Evolutionary conservation across 495 filamentous ascomycete species (phyloP).

Genomic region (Achaetomiella virescens): DNA sequence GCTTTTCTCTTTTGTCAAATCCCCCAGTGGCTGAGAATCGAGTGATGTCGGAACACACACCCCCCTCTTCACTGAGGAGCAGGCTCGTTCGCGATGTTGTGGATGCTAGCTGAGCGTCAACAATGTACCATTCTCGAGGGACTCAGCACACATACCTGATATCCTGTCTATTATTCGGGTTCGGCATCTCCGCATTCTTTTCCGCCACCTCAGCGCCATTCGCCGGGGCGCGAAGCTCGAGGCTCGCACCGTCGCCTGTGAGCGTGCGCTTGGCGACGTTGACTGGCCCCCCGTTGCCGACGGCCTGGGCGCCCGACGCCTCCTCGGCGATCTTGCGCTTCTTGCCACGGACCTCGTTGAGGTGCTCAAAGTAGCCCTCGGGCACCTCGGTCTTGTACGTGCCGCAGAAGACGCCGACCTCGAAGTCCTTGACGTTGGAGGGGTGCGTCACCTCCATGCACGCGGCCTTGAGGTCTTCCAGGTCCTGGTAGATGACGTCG

Average conservation of each 20-base stretch:
- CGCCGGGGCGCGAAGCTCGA: not conserved
- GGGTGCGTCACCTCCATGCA: constrained; percentile 66
- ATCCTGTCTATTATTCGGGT: constrained; percentile 12
- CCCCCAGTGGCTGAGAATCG: too few relatives aligned
- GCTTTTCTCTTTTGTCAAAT: not conserved
- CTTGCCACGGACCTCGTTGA: constrained; percentile 70
- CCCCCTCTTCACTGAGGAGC: not conserved
- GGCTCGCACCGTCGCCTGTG: not conserved
- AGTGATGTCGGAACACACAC: too few relatives aligned
- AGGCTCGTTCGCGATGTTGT: constrained; percentile 4
- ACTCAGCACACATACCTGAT: constrained; percentile 14
- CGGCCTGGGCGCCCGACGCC: not conserved
- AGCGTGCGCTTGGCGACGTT: constrained; percentile 13
- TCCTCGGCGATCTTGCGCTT: constrained; percentile 46
- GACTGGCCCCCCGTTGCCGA: constrained; percentile 21
- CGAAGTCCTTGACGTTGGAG: constrained; percentile 56
- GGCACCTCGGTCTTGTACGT: constrained; percentile 80
- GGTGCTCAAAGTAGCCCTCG: constrained; percentile 79
- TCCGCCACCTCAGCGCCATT: not conserved
- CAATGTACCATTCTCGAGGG: not conserved
- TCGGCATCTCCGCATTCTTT: constrained; percentile 1
- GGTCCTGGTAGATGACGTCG: constrained; percentile 79
- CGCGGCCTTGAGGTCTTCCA: constrained; percentile 75
- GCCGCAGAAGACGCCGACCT: constrained; percentile 95
- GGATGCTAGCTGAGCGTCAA: not conserved